Evolutionary conservation across 768 basidiomycete species (phyloP).

Genomic region (Boletus reticuloceps): DNA sequence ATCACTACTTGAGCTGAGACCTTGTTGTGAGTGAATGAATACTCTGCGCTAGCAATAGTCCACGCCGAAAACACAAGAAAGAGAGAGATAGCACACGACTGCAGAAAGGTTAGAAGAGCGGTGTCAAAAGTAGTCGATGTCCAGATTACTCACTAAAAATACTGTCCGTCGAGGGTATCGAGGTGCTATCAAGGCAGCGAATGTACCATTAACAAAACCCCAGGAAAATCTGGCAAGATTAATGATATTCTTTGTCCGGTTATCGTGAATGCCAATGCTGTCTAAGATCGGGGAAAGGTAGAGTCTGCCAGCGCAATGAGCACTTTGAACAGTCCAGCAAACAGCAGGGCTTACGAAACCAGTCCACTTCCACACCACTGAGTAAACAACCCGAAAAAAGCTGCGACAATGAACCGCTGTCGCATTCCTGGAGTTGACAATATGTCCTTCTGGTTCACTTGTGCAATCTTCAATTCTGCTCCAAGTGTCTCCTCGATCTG

Average conservation of each 20-base stretch:
- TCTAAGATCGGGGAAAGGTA: conserved; percentile 9
- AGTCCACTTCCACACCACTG: conserved; percentile 10
- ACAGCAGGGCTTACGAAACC: not conserved
- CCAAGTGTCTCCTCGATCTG: conserved; percentile 56
- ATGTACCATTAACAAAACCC: not conserved
- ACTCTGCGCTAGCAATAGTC: conserved; percentile 11
- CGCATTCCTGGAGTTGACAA: conserved; percentile 14
- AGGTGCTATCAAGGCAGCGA: conserved; percentile 1
- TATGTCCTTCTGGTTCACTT: not conserved
- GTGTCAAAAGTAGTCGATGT: no score
- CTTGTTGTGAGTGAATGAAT: conserved; percentile 1
- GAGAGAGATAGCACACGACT: conserved; percentile 6
- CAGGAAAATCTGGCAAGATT: not conserved
- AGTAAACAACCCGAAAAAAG: conserved; percentile 3
- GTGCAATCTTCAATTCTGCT: conserved; percentile 6
- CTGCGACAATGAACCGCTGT: conserved; percentile 4
- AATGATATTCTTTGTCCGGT: conserved; percentile 12
- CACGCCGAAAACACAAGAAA: conserved; percentile 8
- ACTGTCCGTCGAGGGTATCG: conserved; percentile 9
- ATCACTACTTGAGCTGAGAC: not conserved
- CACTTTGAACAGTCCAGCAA: not conserved
- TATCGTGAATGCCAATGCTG: conserved; percentile 11
- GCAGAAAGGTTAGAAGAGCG: not conserved
- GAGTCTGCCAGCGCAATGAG: not conserved
- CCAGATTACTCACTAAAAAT: conserved; percentile 5